Percentiles rank a stretch among this genome's conserved stretches.
phyloP scores from a whole-genome alignment of 2,329 filamentous ascomycete genomes.

The Diplodia seriata region DNA sequence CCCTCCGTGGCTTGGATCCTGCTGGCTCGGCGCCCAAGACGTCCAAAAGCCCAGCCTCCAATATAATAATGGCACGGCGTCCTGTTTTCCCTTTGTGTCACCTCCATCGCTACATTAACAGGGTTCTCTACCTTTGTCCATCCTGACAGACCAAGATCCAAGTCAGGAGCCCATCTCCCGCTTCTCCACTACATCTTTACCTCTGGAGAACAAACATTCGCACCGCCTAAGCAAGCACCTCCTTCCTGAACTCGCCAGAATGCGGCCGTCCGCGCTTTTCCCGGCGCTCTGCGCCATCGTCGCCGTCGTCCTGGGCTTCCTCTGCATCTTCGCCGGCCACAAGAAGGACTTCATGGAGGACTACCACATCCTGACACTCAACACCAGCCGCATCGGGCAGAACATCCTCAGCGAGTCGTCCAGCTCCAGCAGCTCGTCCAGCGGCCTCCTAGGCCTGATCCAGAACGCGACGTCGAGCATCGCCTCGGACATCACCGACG shows the following conservation, averaged over 20 bases:
- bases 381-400: constrained; percentile 62
- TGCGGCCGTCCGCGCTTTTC: constrained; percentile 58
- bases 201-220: neutral
- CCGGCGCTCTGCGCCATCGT: constrained; percentile 59
- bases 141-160: neutral
- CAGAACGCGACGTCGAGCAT: constrained; percentile 43
- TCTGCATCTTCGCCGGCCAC: constrained; percentile 67
- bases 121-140: neutral
- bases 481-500: constrained; percentile 52
- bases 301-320: constrained; percentile 64
- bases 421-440: constrained; percentile 32
- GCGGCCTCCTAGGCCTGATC: constrained; percentile 36
- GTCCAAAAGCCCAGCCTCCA: neutral
- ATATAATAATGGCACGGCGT: constrained; percentile 18
- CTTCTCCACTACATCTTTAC: neutral
- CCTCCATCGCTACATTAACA: constrained; percentile 11
- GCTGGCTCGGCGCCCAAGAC: constrained; percentile 10
- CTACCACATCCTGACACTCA: constrained; percentile 65
- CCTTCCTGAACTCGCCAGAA: constrained; percentile 47
- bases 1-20: constrained; percentile 21
- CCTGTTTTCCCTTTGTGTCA: constrained; percentile 19
- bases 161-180: neutral
- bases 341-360: constrained; percentile 60
- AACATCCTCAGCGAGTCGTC: constrained; percentile 35
- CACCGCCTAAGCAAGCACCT: neutral